Evolutionary conservation across 2,329 filamentous ascomycete genomes (phyloP), one percentile per base, ranked within the genome.

Genomic region (Aspergillus japonicus): DNA sequence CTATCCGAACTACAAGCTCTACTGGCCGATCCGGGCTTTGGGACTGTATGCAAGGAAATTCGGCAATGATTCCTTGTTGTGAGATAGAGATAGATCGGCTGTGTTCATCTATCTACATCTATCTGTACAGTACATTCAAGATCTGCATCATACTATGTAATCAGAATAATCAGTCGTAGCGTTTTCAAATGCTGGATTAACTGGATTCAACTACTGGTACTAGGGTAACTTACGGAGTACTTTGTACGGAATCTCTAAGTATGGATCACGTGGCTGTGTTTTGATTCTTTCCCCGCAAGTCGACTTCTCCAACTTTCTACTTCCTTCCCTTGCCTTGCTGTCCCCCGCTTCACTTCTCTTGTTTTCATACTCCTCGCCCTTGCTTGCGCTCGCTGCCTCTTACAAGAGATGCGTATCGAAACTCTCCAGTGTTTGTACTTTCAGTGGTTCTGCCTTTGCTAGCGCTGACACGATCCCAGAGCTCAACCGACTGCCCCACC

Each of bases 1-100:
- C 0, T 99, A 99, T 72, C 94, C 94, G 48, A 99, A 99, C 81
- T 99, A 99, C 82, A 99, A 98, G 81, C 95, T 96, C 75, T 90
- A 89, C 60, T 99, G 97, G 77, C 88, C 94, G 1, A 90, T 98
- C 73, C 96, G 96, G 79, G 95, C 95, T 2, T 76, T 99, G 64
- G 95, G 95, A 5, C 89, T 97, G 86, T 99, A 92, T 81, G 87
- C 89, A 4, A 84, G 81, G 68, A 85, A 82, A 64, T 93, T 89
- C 65, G 89, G 89, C 0, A 82, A 91, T 61, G 84, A 88, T 58
- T 82, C 79, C 68, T 73, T 90, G 48, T 16, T 29, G 26, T 29
- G 26, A 29, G 7, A 29, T 29, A 10, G 35, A 44, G 14, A 4
- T 16, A 16, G 11, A 5, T 12, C 12, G 33, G 14, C 33, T 35